A percentile compares a stretch with the other conserved stretches of the same genome.
Evolutionary conservation across 257 asterid species (phyloP).

Genomic region (Penstemon newberryi): DNA sequence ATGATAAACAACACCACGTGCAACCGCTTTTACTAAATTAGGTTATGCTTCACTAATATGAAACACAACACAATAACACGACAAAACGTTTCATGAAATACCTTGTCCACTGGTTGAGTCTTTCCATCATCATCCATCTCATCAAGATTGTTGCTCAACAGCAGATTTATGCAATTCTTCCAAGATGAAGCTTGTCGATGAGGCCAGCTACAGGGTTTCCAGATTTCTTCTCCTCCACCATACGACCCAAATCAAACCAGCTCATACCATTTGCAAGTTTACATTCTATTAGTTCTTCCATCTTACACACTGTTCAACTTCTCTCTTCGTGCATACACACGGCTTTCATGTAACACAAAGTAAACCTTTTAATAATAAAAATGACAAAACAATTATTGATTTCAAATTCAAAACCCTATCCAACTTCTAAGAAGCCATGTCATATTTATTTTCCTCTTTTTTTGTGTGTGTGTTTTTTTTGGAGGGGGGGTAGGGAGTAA

Average conservation of each 20-base stretch:
- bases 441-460: background rate
- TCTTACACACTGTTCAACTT: slow-evolving; percentile 71
- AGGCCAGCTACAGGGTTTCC: slow-evolving; percentile 96
- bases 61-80: slow-evolving; percentile 55
- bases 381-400: background rate
- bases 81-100: no score
- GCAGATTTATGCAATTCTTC: slow-evolving; percentile 82
- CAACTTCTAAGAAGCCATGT: slow-evolving; percentile 9
- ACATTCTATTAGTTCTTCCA: slow-evolving; percentile 89
- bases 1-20: slow-evolving; percentile 16
- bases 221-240: slow-evolving; percentile 98
- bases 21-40: slow-evolving; percentile 17
- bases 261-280: slow-evolving; percentile 99
- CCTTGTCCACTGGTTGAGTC: no score
- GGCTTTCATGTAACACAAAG: slow-evolving; percentile 71
- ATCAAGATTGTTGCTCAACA: slow-evolving; percentile 88
- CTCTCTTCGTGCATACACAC: slow-evolving; percentile 76
- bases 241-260: slow-evolving; percentile 92
- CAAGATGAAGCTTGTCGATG: slow-evolving; percentile 89
- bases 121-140: no score
- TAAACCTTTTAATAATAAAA: slow-evolving; percentile 21
- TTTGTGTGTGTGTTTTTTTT: no score
- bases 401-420: background rate
- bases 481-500: background rate
- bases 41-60: slow-evolving; percentile 17